phyloP scores from a whole-genome alignment of 2,329 filamentous ascomycete genomes.

The Trichoderma simmonsii region DNA sequence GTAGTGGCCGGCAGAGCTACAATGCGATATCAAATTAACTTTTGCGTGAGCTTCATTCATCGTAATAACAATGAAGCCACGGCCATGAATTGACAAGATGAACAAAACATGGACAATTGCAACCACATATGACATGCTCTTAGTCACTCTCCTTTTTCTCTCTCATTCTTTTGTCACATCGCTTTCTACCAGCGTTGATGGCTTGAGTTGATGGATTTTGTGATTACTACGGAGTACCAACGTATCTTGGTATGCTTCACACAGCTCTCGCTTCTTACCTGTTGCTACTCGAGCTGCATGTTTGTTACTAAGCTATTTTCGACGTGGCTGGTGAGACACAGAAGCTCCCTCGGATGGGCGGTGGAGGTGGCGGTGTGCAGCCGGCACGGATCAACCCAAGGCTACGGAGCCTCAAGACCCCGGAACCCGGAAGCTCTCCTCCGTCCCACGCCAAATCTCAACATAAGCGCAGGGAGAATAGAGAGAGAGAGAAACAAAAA shows the following conservation, averaged over 20 bases:
- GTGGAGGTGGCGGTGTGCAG: background rate
- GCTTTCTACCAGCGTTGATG: background rate
- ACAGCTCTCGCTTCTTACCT: background rate
- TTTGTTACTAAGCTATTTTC: background rate
- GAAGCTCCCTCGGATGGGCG: background rate
- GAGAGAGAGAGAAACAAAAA: background rate
- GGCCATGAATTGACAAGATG: constrained; percentile 12
- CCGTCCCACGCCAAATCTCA: background rate
- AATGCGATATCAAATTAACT: constrained; percentile 14
- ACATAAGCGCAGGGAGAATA: background rate
- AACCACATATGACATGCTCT: background rate
- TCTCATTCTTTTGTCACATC: background rate
- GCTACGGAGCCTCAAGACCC: background rate
- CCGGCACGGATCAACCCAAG: constrained; percentile 10
- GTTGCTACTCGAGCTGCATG: background rate
- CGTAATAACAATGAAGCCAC: constrained; percentile 14
- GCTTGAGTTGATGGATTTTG: background rate
- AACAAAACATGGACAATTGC: background rate
- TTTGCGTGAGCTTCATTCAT: constrained; percentile 14
- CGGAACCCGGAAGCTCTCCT: constrained; percentile 5
- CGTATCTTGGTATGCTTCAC: background rate
- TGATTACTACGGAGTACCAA: background rate
- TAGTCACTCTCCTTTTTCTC: background rate
- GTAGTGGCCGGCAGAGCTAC: constrained; percentile 29
- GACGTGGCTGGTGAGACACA: background rate